These are phyloP conservation scores for Tricholomella constricta DNA, from an alignment of 768 basidiomycete species.

Conservation along the genomic window DNA sequence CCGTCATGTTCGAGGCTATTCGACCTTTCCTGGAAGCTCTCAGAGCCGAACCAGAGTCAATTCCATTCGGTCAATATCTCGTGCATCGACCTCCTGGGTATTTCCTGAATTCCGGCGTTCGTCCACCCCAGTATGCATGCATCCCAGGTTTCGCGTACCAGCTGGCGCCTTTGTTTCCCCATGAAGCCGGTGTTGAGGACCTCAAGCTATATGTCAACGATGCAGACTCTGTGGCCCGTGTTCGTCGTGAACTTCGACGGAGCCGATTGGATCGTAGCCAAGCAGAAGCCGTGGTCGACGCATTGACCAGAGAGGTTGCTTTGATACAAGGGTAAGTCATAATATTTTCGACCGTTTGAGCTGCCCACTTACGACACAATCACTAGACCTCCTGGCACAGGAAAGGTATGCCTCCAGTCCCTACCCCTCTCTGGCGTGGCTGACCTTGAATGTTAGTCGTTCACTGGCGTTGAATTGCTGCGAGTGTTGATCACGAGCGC, in stretches of 20 bases:
- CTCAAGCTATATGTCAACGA: conserved; percentile 44
- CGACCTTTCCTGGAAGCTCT: conserved; percentile 69
- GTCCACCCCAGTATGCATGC: conserved; percentile 56
- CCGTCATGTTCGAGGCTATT: conserved; percentile 68
- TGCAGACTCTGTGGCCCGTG: conserved; percentile 44
- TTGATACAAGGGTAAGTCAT: conserved; percentile 68
- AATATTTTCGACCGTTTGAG: not conserved
- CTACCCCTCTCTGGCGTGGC: not conserved
- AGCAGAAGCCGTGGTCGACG: conserved; percentile 65
- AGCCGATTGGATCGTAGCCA: conserved; percentile 73
- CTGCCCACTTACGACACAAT: conserved; percentile 1
- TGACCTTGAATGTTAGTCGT: conserved; percentile 44
- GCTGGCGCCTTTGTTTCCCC: conserved; percentile 53
- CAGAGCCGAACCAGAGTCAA: conserved; percentile 51
- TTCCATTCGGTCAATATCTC: conserved; percentile 61
- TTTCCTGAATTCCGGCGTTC: conserved; percentile 36
- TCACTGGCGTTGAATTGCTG: conserved; percentile 68
- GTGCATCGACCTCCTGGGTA: conserved; percentile 41
- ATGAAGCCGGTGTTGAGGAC: conserved; percentile 37
- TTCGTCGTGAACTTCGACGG: conserved; percentile 45
- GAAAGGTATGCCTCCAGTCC: conserved; percentile 54
- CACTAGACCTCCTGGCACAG: conserved; percentile 73
- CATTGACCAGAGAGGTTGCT: conserved; percentile 58
- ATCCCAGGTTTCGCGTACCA: conserved; percentile 59
- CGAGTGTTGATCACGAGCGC: conserved; percentile 58